phyloP scores from a whole-genome alignment of 106 monocot genomes.

The Dendrobium chrysotoxum region DNA sequence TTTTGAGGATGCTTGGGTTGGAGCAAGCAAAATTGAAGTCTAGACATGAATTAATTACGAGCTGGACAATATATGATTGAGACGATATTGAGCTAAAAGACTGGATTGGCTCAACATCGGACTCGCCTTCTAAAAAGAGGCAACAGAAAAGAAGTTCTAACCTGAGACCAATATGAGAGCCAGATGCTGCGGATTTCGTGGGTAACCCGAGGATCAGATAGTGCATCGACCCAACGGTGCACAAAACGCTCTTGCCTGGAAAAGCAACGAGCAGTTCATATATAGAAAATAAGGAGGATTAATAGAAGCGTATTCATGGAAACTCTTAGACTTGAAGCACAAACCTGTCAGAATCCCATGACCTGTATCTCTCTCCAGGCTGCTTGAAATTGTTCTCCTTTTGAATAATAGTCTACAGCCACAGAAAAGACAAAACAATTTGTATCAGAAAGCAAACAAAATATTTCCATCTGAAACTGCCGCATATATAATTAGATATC shows the following conservation, averaged over 20 bases:
- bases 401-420: constrained; percentile 44
- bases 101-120: no score
- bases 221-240: constrained; percentile 48
- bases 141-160: background rate
- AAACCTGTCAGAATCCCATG: constrained; percentile 76
- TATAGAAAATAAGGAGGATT: background rate
- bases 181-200: constrained; percentile 61
- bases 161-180: constrained; percentile 68
- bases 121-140: background rate
- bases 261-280: background rate
- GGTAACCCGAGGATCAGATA: constrained; percentile 54
- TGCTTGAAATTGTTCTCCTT: constrained; percentile 99
- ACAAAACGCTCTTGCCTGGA: constrained; percentile 60
- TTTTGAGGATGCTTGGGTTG: background rate
- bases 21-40: no score
- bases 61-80: no score
- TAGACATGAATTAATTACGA: no score
- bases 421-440: background rate
- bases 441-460: no score
- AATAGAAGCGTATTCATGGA: background rate
- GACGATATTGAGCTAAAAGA: no score
- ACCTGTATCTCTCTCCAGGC: constrained; percentile 94
- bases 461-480: no score
- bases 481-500: no score
- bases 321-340: background rate